Evolutionary conservation across 192 early-diverging fungal genomes (phyloP), one percentile per base, ranked within the genome.

Genomic region (Phycomyces blakesleeanus): DNA sequence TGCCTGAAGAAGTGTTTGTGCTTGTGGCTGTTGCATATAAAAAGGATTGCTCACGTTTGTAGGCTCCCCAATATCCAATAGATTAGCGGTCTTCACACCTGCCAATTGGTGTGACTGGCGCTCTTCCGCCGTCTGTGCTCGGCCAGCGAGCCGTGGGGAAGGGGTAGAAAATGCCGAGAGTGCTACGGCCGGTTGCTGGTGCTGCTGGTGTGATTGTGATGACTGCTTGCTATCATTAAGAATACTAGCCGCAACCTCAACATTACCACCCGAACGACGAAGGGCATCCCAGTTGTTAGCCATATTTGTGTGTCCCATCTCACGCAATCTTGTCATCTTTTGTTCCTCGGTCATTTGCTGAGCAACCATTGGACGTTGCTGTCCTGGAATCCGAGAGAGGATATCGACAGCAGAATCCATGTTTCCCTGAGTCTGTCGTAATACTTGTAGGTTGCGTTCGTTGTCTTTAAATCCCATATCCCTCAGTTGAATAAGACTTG

Each of bases 391-490:
- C 53, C 86, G 79, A 49, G 81, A 82, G 63, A 91, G 51, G 40
- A 90, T 78, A 66, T 88, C 87, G 24, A 91, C 70, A 2, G 93
- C 88, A n/a, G 78, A 76, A 8, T 88, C 85, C 14, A 97, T 72
- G 50, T 87, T 82, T n/a, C 89, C 90, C 14, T 81, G 81, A 10
- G 86, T 84, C 16, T 83, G 77, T 54, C 81, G 78, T 22, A 97
- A 78, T 0, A 91, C 91, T 47, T 75, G 74, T 6, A 85, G 77
- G 75, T 85, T 89, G 55, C 77, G 71, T 14, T 77, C 71, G 38
- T 85, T 79, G 64, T 95, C 88, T 8, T 67, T 76, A 71, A 97
- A 97, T n/a, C 95, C 95, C 91, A 96, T 88, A 51, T 85, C 82
- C 7, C 71, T 83, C 47, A 89, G 67, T 29, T 77, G 67, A 10